Evolutionary conservation across 352 stramenopile species (phyloP), one percentile per base, ranked within the genome.

Genomic region (Phytophthora fragariaefolia): DNA sequence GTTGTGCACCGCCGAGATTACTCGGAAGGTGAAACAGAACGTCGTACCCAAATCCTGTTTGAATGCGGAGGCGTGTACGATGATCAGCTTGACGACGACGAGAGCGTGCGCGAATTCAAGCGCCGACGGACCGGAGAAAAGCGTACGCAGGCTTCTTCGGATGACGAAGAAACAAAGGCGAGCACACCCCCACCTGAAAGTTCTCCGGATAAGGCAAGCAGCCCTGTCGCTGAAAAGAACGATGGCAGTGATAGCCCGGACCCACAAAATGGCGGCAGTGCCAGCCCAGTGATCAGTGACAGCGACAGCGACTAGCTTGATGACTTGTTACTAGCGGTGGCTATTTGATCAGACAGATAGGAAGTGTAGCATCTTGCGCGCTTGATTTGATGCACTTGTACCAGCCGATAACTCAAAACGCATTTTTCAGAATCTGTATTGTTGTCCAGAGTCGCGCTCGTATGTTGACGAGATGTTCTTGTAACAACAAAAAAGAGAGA

Each of bases 1-100:
- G 84, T 95, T 49, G 85, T 95, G 1, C 78, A 90, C 46, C 85
- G 87, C 22, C 82, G 87, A 9, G 73, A 80, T 43, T 95, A 92
- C 64, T 92, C 85, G 10, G 82, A 93, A 56, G 76, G 48, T 15
- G 87, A 95, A 51, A 63, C 53, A 1, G 82, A 93, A 3, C 74
- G 82, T 20, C 82, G 85, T 17, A 77, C 85, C 17, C 65, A 80
- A n/a, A 67, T 90, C 53, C 69, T 87, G 20, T 85, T 84, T 13
- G 81, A 90, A 15, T 80, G 79, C 46, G 87, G 87, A 46, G 82
- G 79, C 23, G 36, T 91, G 9, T 92, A 91, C 56, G 81, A 92
- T 34, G 82, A 89, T 4, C 66, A 73, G 5, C 75, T 93, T 26
- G 82, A 91, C 60, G 82, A 89, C 18, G 79, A 88, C 10, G 83